phyloP scores from a whole-genome alignment of 176 grass and related monocot genomes.

The Ananas comosus region DNA sequence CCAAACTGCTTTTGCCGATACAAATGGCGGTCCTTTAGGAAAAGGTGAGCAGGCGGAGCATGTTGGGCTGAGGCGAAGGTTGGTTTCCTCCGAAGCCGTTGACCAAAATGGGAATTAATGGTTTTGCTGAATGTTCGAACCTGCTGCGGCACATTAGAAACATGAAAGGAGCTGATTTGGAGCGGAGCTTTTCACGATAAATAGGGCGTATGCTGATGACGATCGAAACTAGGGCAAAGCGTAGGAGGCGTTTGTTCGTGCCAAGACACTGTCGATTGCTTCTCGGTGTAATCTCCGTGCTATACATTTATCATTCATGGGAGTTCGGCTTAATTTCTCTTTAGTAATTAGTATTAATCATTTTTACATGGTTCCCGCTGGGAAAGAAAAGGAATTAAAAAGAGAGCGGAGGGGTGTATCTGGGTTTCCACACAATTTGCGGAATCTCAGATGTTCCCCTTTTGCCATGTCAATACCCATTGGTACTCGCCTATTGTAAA shows the following conservation, averaged over 20 bases:
- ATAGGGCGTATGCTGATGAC: neutral
- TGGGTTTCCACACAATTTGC: conserved; percentile 81
- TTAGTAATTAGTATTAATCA: conserved; percentile 28
- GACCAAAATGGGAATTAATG: conserved; percentile 31
- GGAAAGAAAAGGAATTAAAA: conserved; percentile 5
- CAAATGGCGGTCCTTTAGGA: conserved; percentile 16
- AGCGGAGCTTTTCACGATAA: neutral
- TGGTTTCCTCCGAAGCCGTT: conserved; percentile 19
- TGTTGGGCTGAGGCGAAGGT: conserved; percentile 22
- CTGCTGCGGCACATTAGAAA: neutral
- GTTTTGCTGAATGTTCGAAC: conserved; percentile 12
- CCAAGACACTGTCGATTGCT: neutral
- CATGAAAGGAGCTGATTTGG: neutral
- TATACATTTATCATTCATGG: conserved; percentile 25
- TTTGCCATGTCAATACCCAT: conserved; percentile 35
- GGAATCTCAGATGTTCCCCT: conserved; percentile 64
- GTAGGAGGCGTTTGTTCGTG: neutral
- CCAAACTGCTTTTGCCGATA: conserved; percentile 11
- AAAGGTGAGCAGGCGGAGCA: conserved; percentile 19
- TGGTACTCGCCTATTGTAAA: no score
- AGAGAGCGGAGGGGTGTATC: conserved; percentile 54
- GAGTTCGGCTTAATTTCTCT: conserved; percentile 35
- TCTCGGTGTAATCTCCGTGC: neutral
- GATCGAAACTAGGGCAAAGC: neutral
- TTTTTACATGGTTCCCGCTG: conserved; percentile 39